Base-by-base conservation (phyloP, 2,329 filamentous ascomycete genomes). In the Basipetospora chlamydospora region DNA sequence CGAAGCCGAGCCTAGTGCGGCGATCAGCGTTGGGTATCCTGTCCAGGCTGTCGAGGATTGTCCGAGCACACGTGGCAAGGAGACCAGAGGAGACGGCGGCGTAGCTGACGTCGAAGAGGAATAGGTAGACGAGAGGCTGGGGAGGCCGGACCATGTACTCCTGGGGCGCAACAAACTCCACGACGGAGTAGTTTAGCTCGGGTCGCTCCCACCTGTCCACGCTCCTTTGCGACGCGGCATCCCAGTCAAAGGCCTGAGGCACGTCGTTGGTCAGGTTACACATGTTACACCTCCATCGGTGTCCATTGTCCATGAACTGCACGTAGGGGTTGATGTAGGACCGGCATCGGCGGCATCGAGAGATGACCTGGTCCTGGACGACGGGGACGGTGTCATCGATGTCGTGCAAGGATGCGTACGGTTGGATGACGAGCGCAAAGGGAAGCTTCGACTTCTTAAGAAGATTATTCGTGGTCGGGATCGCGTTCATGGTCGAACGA, bases 221-320 rank as follows among this genome's bases (percentile, higher is more conserved):
- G 36, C 77, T 81, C 64, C 93, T 87, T 59, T 96, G 88, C 38
- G 86, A 70, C 30, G 84, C 80, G 23, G 85, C 79, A 59, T 98
- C 90, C 90, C 90, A 98, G 56, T 98, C 90, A 47, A 98, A 98
- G 26, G 87, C 87, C 59, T 98, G 90, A n/a, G 90, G 90, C 26
- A 96, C 88, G 49, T 98, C 90, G 55, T 98, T 98, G 47, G 87
- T 95, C 45, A 98, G 67, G 58, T 94, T 96, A 60, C 90, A 98
- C 87, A 98, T 95, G 62, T 98, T 98, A 65, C 90, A 98, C 52
- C 88, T 80, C 90, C 90, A 98, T 53, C 90, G 75, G 61, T 98
- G 90, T 32, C 90, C 90, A 53, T 96, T 85, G 50, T 98, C 90
- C 42, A 98, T 65, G 63, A 98, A 98, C 32, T 84, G 85, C 41